Conservation (phyloP, 768 basidiomycete species). For the Leccinum rimulosum region DNA sequence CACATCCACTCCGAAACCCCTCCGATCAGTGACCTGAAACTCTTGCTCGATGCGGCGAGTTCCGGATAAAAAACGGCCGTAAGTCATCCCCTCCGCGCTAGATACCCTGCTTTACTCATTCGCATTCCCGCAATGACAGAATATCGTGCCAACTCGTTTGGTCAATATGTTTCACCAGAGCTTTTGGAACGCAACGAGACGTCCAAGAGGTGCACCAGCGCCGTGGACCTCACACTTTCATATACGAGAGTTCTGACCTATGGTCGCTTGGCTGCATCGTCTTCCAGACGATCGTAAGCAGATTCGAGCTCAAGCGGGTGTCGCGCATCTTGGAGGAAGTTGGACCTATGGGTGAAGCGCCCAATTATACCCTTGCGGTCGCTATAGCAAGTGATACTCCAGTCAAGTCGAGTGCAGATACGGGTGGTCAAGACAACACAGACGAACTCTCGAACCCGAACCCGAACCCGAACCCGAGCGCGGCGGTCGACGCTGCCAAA, state of each 20-base stretch:
- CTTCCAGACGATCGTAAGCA: conserved; percentile 89
- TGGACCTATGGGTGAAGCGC: conserved; percentile 44
- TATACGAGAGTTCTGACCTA: conserved; percentile 71
- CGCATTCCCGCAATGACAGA: conserved; percentile 31
- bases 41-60: conserved; percentile 76
- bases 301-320: conserved; percentile 47
- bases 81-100: conserved; percentile 21
- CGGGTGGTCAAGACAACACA: neutral
- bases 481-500: neutral
- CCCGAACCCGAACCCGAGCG: neutral
- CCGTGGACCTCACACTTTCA: neutral
- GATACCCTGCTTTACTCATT: conserved; percentile 2
- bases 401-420: neutral
- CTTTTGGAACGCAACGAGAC: conserved; percentile 72
- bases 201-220: conserved; percentile 58
- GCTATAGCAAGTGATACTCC: neutral
- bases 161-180: conserved; percentile 89
- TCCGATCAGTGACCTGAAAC: conserved; percentile 61
- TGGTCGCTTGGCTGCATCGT: conserved; percentile 96
- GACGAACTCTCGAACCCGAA: neutral
- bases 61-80: conserved; percentile 71
- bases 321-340: conserved; percentile 35
- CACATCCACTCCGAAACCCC: neutral
- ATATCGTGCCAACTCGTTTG: conserved; percentile 66
- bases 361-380: conserved; percentile 26